Evolutionary conservation across 2,329 filamentous ascomycete genomes (phyloP).

Genomic region (Xylaria sp.): DNA sequence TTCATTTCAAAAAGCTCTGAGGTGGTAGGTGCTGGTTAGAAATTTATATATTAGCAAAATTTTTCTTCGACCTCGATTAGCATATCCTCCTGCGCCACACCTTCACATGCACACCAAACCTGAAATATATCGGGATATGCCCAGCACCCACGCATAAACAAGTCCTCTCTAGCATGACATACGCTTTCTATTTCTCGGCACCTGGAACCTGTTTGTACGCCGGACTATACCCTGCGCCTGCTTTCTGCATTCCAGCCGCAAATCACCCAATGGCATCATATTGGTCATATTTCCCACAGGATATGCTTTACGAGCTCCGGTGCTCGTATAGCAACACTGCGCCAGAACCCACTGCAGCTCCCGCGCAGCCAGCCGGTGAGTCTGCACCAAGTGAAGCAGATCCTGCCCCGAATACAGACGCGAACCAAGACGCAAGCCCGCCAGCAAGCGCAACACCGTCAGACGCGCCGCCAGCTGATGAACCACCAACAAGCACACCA

Average conservation of each 20-base stretch:
- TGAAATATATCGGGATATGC: too few relatives aligned
- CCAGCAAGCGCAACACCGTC: neutral
- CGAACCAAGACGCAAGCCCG: neutral
- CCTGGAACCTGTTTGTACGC: neutral
- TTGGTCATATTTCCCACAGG: constrained; percentile 17
- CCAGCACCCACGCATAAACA: neutral
- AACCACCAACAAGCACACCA: too few relatives aligned
- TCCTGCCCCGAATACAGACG: too few relatives aligned
- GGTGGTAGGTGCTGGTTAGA: too few relatives aligned
- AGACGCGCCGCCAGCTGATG: neutral
- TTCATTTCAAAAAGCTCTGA: neutral
- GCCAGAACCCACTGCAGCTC: neutral
- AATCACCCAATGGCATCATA: constrained; percentile 3
- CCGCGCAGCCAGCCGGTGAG: neutral
- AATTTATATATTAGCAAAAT: neutral
- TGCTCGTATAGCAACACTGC: too few relatives aligned
- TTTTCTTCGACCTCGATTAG: neutral
- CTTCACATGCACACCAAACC: too few relatives aligned
- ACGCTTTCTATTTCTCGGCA: neutral
- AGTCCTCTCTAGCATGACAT: neutral
- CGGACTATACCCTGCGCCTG: neutral
- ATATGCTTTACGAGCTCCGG: constrained; percentile 13
- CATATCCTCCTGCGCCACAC: too few relatives aligned
- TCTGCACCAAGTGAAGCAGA: neutral
- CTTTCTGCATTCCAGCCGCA: neutral